These are phyloP conservation scores for Benincasa hispida DNA, from an alignment of 306 rosid genomes.

Conservation along the genomic window DNA sequence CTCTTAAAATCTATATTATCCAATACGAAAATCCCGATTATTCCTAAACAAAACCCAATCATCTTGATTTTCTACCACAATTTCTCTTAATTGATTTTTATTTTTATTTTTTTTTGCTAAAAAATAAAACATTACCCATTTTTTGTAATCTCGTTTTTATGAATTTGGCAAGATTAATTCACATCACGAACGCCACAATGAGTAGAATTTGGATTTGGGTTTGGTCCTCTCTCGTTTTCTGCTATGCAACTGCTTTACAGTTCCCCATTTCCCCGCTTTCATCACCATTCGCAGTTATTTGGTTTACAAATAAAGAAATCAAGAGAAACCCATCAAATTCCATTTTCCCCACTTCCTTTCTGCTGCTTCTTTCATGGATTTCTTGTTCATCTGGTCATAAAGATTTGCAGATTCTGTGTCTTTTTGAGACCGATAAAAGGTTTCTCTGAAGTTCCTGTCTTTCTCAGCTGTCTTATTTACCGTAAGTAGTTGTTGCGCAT, in stretches of 20 bases:
- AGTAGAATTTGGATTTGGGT: neutral
- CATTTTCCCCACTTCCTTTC: neutral
- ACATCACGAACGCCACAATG: neutral
- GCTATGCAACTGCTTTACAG: neutral
- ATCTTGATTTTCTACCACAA: neutral
- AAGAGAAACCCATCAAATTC: neutral
- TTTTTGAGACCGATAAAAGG: neutral
- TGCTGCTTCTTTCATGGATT: neutral
- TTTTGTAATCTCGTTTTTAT: neutral
- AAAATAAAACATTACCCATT: neutral
- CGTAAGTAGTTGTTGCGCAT: neutral
- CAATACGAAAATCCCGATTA: no score
- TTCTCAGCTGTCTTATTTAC: neutral
- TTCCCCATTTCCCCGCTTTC: neutral
- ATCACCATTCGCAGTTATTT: neutral
- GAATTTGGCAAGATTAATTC: neutral
- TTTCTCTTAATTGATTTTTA: neutral
- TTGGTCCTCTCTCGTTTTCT: neutral
- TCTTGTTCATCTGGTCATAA: neutral
- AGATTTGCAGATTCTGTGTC: neutral
- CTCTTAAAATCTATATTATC: no score
- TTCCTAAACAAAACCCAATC: neutral
- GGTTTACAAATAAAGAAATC: neutral
- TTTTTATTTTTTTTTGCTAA: neutral
- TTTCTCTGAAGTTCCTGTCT: neutral